Evolutionary conservation across 2,329 filamentous ascomycete genomes (phyloP).

Genomic region (Colletotrichum endophyticum): DNA sequence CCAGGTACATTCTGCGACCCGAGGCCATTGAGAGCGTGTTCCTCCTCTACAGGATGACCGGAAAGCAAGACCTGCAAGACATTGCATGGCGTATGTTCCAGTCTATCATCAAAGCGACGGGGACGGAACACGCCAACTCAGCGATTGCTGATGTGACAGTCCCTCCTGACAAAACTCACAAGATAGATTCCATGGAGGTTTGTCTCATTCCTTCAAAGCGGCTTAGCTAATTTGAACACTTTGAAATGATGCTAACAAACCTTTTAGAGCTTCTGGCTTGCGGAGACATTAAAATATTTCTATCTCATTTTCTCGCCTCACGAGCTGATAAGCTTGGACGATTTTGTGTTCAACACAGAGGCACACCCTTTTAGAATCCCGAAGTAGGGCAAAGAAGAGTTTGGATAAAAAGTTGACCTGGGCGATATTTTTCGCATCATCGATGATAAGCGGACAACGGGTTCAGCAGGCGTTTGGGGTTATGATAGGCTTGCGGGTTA

Average conservation of each 20-base stretch:
- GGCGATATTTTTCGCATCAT: neutral
- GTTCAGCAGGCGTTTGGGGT: neutral
- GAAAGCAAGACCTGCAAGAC: slow-evolving; percentile 50
- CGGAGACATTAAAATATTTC: slow-evolving; percentile 78
- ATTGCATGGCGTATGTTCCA: slow-evolving; percentile 59
- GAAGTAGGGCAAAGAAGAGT: neutral
- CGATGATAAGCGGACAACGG: neutral
- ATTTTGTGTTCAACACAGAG: slow-evolving; percentile 67
- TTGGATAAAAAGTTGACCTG: neutral
- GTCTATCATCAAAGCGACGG: slow-evolving; percentile 48
- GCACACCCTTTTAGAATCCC: slow-evolving; percentile 46
- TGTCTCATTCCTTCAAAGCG: neutral
- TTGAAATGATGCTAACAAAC: neutral
- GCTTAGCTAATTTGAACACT: no score
- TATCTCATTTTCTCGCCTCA: slow-evolving; percentile 73
- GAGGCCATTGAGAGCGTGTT: slow-evolving; percentile 61
- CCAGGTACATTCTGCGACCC: slow-evolving; percentile 54
- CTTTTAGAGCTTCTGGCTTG: slow-evolving; percentile 71
- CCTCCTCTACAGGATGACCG: slow-evolving; percentile 57
- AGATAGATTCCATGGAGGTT: slow-evolving; percentile 45
- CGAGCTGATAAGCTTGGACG: slow-evolving; percentile 68
- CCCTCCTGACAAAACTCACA: slow-evolving; percentile 43
- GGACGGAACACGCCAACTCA: slow-evolving; percentile 52
- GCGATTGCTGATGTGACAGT: slow-evolving; percentile 56
- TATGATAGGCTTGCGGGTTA: neutral